Evolutionary conservation across 2,329 filamentous ascomycete species (phyloP).

Genomic region (Thyridium curvatum): DNA sequence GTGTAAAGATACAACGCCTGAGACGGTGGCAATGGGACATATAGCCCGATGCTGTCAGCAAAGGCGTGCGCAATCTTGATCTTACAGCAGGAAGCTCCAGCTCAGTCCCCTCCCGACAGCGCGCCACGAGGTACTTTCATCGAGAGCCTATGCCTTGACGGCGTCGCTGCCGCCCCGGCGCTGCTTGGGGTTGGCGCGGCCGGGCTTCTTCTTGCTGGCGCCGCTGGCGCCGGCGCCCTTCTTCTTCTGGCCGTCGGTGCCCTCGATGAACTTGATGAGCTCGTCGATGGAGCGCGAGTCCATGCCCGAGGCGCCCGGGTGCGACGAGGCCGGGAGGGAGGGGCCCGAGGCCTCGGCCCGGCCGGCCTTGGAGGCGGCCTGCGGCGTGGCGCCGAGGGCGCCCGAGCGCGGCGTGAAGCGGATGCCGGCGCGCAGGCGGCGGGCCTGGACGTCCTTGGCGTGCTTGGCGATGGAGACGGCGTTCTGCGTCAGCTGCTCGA

Average conservation of each 20-base stretch:
- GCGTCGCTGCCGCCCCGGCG: constrained; percentile 29
- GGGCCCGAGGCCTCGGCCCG: constrained; percentile 21
- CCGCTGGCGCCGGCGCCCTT: constrained; percentile 16
- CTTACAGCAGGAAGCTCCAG: too few species aligned
- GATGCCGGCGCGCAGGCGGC: constrained; percentile 64
- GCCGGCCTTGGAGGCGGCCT: constrained; percentile 12
- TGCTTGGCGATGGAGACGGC: constrained; percentile 93
- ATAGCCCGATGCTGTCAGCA: too few species aligned
- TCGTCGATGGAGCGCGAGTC: constrained; percentile 88
- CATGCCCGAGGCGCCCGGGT: constrained; percentile 34
- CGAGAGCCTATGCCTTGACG: constrained; percentile 3
- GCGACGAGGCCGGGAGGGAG: constrained; percentile 15
- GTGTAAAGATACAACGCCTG: too few species aligned
- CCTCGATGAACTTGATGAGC: constrained; percentile 90
- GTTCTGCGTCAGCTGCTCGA: constrained; percentile 92
- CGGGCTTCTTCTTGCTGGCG: constrained; percentile 46
- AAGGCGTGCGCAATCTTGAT: too few species aligned
- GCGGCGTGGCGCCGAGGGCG: constrained; percentile 38
- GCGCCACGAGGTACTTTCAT: too few species aligned
- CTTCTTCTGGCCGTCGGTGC: constrained; percentile 48
- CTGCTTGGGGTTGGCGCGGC: constrained; percentile 48
- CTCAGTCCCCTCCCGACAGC: too few species aligned
- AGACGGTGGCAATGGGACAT: too few species aligned
- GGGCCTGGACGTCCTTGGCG: constrained; percentile 76
- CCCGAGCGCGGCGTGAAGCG: constrained; percentile 60